Percentiles rank a stretch among this genome's conserved stretches.
Evolutionary conservation across 257 asterid species (phyloP).

Genomic region (Anisodus acutangulus): DNA sequence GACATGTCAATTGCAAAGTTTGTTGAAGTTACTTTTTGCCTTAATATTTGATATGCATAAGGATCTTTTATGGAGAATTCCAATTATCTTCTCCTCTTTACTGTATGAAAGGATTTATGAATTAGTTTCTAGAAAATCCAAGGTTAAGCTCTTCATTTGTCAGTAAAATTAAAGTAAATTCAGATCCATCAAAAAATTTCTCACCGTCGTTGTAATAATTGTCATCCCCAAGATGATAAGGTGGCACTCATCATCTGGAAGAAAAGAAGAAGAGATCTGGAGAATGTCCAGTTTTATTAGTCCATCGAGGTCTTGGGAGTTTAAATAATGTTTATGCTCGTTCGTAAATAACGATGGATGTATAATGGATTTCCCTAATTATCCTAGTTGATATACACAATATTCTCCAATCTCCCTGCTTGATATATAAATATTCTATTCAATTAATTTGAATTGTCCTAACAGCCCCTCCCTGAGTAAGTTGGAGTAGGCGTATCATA

Average conservation of each 20-base stretch:
- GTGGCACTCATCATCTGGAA: background rate
- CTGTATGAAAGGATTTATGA: conserved; percentile 1
- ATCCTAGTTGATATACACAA: background rate
- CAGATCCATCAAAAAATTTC: background rate
- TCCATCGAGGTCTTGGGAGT: background rate
- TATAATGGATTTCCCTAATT: background rate
- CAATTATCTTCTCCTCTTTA: background rate
- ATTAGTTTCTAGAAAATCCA: conserved; percentile 1
- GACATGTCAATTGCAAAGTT: background rate
- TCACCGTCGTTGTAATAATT: background rate
- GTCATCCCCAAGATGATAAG: background rate
- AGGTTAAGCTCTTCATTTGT: conserved; percentile 6
- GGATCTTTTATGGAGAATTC: conserved; percentile 7
- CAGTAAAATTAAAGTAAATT: background rate
- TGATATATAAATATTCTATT: background rate
- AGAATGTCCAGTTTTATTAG: background rate
- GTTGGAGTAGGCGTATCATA: background rate
- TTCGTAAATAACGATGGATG: background rate
- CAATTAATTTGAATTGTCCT: background rate
- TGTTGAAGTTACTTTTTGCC: background rate
- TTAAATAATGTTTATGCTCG: background rate
- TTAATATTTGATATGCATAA: background rate
- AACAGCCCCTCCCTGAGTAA: background rate
- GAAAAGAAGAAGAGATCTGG: background rate
- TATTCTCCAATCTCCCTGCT: background rate